A percentile compares a stretch with the other conserved stretches of the same genome.
These are phyloP conservation scores for Penicillium sp. DNA, from an alignment of 2,329 filamentous ascomycete species.

Conservation along the genomic window DNA sequence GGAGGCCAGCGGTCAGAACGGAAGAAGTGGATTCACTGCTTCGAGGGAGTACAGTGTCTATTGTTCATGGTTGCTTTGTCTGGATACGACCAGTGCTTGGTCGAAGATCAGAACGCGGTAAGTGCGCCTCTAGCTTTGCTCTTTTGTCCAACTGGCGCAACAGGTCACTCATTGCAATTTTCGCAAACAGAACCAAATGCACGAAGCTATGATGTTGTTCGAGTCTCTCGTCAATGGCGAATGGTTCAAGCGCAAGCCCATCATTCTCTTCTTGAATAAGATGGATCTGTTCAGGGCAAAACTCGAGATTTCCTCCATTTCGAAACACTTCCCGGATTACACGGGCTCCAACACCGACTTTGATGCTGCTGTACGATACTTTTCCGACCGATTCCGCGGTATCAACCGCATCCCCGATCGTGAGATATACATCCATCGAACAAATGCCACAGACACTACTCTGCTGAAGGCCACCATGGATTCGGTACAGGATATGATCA, in stretches of 20 bases:
- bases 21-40: conserved; percentile 98
- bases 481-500: conserved; percentile 85
- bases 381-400: conserved; percentile 77
- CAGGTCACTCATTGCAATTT: not conserved
- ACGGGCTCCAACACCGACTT: conserved; percentile 70
- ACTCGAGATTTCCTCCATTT: conserved; percentile 69
- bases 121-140: conserved; percentile 42
- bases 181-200: conserved; percentile 76
- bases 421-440: conserved; percentile 62
- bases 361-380: conserved; percentile 76
- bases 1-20: conserved; percentile 89
- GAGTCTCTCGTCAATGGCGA: conserved; percentile 84
- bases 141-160: not conserved
- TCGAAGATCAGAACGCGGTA: conserved; percentile 95
- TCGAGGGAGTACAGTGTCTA: conserved; percentile 89
- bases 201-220: conserved; percentile 83
- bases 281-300: conserved; percentile 84
- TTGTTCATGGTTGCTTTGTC: conserved; percentile 94
- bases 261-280: conserved; percentile 86
- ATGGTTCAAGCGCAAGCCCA: conserved; percentile 79
- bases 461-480: conserved; percentile 83
- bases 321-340: conserved; percentile 77
- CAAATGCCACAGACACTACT: conserved; percentile 67
- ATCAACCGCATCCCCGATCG: conserved; percentile 66
- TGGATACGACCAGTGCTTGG: conserved; percentile 92